Evolutionary conservation across 495 filamentous ascomycete genomes (phyloP).

Genomic region (Ascobolus immersus): DNA sequence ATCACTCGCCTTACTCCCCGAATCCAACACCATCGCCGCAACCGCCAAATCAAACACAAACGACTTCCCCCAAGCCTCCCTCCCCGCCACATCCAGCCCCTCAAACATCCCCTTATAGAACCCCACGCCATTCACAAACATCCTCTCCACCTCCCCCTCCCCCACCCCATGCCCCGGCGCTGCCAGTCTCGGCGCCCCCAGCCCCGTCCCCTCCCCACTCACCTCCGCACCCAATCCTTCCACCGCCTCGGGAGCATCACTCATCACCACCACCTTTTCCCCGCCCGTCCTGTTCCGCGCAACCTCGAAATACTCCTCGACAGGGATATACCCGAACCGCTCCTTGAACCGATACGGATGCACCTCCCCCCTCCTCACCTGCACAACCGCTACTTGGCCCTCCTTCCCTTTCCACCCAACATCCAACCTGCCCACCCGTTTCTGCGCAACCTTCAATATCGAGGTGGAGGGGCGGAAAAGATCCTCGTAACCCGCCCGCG

Average conservation of each 20-base stretch:
- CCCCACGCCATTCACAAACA: not conserved
- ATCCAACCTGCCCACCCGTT: conserved; percentile 24
- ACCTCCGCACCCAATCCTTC: conserved; percentile 34
- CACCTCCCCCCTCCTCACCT: conserved; percentile 44
- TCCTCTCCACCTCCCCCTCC: conserved; percentile 12
- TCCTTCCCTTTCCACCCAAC: conserved; percentile 18
- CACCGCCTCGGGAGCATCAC: conserved; percentile 43
- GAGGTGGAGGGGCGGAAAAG: conserved; percentile 38
- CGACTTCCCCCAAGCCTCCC: not conserved
- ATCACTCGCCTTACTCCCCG: conserved; percentile 10
- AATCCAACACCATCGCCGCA: no score
- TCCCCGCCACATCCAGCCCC: conserved; percentile 10
- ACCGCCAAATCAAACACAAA: not conserved
- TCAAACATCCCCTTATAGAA: no score
- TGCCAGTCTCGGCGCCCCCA: no score
- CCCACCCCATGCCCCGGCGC: no score
- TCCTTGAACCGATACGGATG: conserved; percentile 36
- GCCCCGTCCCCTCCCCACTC: conserved; percentile 43
- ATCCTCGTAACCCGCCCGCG: conserved; percentile 34
- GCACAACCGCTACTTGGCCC: conserved; percentile 33
- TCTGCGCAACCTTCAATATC: no score
- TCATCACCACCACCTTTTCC: conserved; percentile 28
- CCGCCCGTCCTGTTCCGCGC: not conserved
- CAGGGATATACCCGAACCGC: conserved; percentile 40
- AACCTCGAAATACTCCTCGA: conserved; percentile 29